A percentile compares a stretch with the other conserved stretches of the same genome.
These are phyloP conservation scores for Emmonsiellopsis sp. DNA, from an alignment of 2,329 filamentous ascomycete species.

Conservation along the genomic window DNA sequence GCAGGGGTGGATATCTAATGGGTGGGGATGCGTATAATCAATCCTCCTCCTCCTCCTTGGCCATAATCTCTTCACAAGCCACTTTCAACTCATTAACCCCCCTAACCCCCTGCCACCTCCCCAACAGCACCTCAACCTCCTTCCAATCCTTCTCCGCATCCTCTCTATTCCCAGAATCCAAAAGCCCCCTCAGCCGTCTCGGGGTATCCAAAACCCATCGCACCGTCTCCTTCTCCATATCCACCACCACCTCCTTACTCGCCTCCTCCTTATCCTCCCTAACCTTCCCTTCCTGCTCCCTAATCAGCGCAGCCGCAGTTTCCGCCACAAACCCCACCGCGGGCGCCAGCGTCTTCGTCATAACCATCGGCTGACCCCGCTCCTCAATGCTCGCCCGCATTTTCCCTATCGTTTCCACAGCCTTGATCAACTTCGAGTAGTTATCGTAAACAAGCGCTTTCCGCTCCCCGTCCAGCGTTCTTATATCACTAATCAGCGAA, in stretches of 20 bases:
- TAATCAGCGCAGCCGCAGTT: slow-evolving; percentile 30
- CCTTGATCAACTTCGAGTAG: slow-evolving; percentile 92
- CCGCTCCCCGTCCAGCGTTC: slow-evolving; percentile 86
- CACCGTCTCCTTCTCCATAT: slow-evolving; percentile 32
- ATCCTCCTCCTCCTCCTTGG: slow-evolving; percentile 8
- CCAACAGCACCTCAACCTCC: slow-evolving; percentile 28
- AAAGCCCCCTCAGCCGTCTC: slow-evolving; percentile 25
- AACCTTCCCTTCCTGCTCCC: slow-evolving; percentile 26
- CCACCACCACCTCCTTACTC: slow-evolving; percentile 11
- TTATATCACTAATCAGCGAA: slow-evolving; percentile 56
- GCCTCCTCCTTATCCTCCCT: slow-evolving; percentile 19
- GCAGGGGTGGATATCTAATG: too few species aligned
- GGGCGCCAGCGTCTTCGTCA: slow-evolving; percentile 35
- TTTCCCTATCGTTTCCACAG: slow-evolving; percentile 88
- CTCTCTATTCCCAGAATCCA: slow-evolving; percentile 29
- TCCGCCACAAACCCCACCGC: slow-evolving; percentile 36
- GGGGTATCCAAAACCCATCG: slow-evolving; percentile 36
- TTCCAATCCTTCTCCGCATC: slow-evolving; percentile 36
- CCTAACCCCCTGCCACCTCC: slow-evolving; percentile 34
- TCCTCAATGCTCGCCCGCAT: slow-evolving; percentile 41
- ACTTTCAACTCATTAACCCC: slow-evolving; percentile 32
- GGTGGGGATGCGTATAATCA: neutral
- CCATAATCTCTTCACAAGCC: slow-evolving; percentile 32
- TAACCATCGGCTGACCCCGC: slow-evolving; percentile 33
- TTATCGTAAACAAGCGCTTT: slow-evolving; percentile 98